Conservation (phyloP, 2,329 filamentous ascomycete genomes). For the Fusarium sulawesiense region DNA sequence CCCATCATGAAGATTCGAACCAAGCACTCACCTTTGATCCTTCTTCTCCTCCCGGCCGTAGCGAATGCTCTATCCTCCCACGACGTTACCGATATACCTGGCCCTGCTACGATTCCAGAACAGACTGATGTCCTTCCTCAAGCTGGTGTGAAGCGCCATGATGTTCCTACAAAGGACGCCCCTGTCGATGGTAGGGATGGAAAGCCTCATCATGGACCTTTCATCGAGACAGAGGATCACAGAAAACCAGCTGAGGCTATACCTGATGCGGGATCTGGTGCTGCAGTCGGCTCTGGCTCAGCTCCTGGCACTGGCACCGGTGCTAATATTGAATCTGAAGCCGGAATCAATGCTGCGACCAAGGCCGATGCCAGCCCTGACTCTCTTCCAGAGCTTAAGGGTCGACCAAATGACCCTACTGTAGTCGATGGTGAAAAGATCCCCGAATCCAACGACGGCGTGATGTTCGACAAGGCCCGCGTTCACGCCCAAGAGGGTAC, state of each 20-base stretch:
- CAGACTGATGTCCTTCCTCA: conserved; percentile 43
- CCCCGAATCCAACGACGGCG: conserved; percentile 76
- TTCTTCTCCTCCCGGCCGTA: conserved; percentile 70
- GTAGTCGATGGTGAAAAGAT: conserved; percentile 70
- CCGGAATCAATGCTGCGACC: conserved; percentile 14
- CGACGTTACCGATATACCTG: conserved; percentile 39
- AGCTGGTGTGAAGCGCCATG: conserved; percentile 51
- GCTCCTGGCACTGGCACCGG: conserved; percentile 3
- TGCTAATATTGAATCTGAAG: conserved; percentile 4
- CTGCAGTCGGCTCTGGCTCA: conserved; percentile 17
- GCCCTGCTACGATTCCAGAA: conserved; percentile 44
- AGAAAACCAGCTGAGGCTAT: conserved; percentile 42
- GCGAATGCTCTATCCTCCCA: conserved; percentile 57
- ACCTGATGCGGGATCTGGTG: conserved; percentile 7
- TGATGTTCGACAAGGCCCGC: conserved; percentile 91
- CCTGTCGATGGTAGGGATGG: conserved; percentile 94
- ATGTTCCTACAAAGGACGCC: conserved; percentile 74
- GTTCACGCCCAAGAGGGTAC: conserved; percentile 83
- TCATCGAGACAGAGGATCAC: conserved; percentile 67
- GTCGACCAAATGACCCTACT: conserved; percentile 63
- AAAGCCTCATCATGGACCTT: conserved; percentile 89
- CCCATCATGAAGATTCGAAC: conserved; percentile 70
- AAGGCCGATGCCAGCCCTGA: conserved; percentile 50
- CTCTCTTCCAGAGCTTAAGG: conserved; percentile 59
- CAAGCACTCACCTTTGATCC: conserved; percentile 64